phyloP scores from a whole-genome alignment of 192 early-diverging fungal genomes.

The Ramicandelaber brevisporus region DNA sequence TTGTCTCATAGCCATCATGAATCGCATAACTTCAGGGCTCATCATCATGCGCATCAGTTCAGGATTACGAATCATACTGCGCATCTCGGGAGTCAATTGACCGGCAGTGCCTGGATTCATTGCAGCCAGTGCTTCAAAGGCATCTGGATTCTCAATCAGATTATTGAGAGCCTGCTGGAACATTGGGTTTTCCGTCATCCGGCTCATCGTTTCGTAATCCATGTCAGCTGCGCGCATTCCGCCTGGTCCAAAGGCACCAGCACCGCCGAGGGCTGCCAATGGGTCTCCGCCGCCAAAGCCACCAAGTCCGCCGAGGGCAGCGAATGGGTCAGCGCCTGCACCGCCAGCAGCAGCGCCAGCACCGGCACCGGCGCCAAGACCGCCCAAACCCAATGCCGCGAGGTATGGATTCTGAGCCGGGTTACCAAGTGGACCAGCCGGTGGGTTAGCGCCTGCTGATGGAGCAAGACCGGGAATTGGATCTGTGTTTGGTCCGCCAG shows the following conservation, averaged over 20 bases:
- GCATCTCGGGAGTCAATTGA: slow-evolving; percentile 62
- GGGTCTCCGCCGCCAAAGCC: slow-evolving; percentile 25
- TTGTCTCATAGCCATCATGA: slow-evolving; percentile 32
- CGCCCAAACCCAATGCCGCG: not conserved
- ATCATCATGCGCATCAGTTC: slow-evolving; percentile 56
- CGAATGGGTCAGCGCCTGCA: slow-evolving; percentile 6
- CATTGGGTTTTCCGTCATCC: slow-evolving; percentile 65
- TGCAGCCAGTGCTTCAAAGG: slow-evolving; percentile 60
- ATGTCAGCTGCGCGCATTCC: slow-evolving; percentile 20
- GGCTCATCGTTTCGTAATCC: slow-evolving; percentile 33
- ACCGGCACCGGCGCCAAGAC: not conserved
- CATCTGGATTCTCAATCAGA: slow-evolving; percentile 58
- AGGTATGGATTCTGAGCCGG: not conserved
- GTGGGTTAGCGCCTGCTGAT: too few species aligned
- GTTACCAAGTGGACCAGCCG: not conserved
- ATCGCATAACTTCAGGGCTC: slow-evolving; percentile 59
- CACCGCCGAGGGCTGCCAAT: slow-evolving; percentile 34
- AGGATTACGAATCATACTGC: slow-evolving; percentile 56
- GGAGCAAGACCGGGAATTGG: too few species aligned
- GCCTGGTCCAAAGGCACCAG: too few species aligned
- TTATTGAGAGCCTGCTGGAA: slow-evolving; percentile 57
- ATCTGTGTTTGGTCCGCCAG: not conserved
- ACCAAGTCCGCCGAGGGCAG: slow-evolving; percentile 16
- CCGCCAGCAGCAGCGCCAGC: slow-evolving; percentile 2
- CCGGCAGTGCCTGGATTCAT: slow-evolving; percentile 54